These are phyloP conservation scores for Moniliella sp. DNA, from an alignment of 1,284 basidiomycete species.

Conservation along the genomic window DNA sequence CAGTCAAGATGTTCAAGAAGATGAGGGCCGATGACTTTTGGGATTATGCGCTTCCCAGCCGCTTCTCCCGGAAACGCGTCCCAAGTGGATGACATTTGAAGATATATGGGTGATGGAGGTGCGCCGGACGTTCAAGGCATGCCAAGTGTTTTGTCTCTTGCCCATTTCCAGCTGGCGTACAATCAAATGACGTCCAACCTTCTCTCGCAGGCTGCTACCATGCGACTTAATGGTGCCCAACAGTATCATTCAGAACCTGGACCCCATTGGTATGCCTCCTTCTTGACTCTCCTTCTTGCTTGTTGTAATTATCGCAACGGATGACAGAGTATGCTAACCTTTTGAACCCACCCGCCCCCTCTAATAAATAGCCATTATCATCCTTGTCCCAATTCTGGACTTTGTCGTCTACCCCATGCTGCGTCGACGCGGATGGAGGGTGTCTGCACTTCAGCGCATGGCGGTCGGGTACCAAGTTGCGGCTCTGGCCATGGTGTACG, in stretches of 20 bases:
- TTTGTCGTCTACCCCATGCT: conserved; percentile 51
- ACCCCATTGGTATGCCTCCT: too few species aligned
- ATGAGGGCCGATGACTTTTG: conserved; percentile 48
- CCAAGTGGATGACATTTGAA: conserved; percentile 38
- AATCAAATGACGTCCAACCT: conserved; percentile 47
- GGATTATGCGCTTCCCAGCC: conserved; percentile 46
- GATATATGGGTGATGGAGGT: conserved; percentile 55
- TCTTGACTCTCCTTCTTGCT: conserved; percentile 59
- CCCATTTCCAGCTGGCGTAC: conserved; percentile 38
- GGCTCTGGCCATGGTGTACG: conserved; percentile 42
- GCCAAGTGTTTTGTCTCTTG: conserved; percentile 56
- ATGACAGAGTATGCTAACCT: too few species aligned
- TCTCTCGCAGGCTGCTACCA: conserved; percentile 38
- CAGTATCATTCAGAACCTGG: too few species aligned
- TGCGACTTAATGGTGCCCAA: conserved; percentile 50
- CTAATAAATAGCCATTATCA: conserved; percentile 39
- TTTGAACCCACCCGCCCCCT: too few species aligned
- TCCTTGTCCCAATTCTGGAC: conserved; percentile 37
- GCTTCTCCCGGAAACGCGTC: conserved; percentile 34
- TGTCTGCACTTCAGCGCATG: conserved; percentile 29
- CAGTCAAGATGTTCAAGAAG: conserved; percentile 15
- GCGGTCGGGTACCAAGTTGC: conserved; percentile 40
- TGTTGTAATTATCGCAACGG: too few species aligned
- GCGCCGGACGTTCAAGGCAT: conserved; percentile 58
- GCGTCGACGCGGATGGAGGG: conserved; percentile 45